Evolutionary conservation across 805 yeast species (phyloP), one percentile per base, ranked within the genome.

Genomic region (Yarrowia sp.): DNA sequence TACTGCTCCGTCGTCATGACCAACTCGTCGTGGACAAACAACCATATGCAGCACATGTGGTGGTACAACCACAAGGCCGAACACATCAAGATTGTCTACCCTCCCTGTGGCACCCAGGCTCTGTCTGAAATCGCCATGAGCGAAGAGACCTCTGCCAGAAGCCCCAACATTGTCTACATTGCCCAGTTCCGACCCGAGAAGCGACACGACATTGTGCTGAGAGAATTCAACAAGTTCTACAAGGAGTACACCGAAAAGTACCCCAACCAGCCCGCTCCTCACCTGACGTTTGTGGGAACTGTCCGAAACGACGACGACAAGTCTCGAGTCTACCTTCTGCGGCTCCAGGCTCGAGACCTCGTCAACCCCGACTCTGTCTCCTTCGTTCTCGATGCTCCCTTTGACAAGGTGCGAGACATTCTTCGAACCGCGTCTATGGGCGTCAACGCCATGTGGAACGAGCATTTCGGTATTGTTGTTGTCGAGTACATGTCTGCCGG

Each of bases 401-500:
- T 91, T 79, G 82, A 81, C 1, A 83, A 82, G 16, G 87, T 96
- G 14, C 80, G 86, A 66, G 75, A 79, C 38, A 82, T 85, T 67
- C 80, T 96, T 42, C 73, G 80, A 12, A 79, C 77, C 14, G 85
- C 92, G 2, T 85, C 87, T 35, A 87, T 86, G 74, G 99, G 99
- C 5, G 81, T 95, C 48, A 94, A 95, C 75, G 92, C 97, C 40
- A 95, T 95, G 99, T 95, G 99, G 99, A 95, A 95, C 79, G 99
- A 95, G 80, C 99, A 95, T 80, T 95, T 95, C 77, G 99, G 99
- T 19, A 95, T 95, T 74, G 94, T 97, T 1, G 94, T 95, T 5
- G 99, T 95, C 8, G 99, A 95, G 78, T 91, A 92, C 76, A 82
- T 90, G 80, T 88, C 94, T 1, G 85, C 90, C 68, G 98, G 98